These are phyloP conservation scores for Paecilomyces niveus DNA, from an alignment of 2,329 filamentous ascomycete species.

Conservation along the genomic window DNA sequence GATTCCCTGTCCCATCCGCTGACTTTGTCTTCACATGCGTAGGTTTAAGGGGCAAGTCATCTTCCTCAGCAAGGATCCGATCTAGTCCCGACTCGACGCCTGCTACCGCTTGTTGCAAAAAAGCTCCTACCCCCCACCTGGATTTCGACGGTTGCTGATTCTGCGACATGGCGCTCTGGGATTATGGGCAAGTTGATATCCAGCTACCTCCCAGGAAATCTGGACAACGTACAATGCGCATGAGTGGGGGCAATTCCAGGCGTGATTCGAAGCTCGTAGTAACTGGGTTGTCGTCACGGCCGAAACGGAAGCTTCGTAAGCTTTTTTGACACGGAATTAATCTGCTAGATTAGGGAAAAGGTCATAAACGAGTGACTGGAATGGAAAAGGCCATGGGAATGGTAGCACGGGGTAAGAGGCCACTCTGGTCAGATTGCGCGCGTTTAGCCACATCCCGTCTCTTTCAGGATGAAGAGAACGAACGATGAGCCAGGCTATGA, in stretches of 20 bases:
- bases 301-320: not conserved
- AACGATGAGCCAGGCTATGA: not conserved
- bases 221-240: slow-evolving; percentile 1
- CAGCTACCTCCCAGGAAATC: slow-evolving; percentile 11
- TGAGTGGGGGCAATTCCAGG: not conserved
- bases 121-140: slow-evolving; percentile 61
- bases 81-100: slow-evolving; percentile 91
- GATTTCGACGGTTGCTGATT: slow-evolving; percentile 41
- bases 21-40: slow-evolving; percentile 22
- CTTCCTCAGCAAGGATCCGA: slow-evolving; percentile 78
- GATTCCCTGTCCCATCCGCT: slow-evolving; percentile 26
- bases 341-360: not conserved
- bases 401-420: not conserved
- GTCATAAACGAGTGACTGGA: not conserved
- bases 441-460: not conserved
- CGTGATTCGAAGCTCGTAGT: not conserved
- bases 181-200: slow-evolving; percentile 5
- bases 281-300: not conserved
- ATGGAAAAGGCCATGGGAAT: not conserved
- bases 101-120: slow-evolving; percentile 84
- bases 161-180: slow-evolving; percentile 22
- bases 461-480: not conserved
- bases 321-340: not conserved
- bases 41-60: slow-evolving; percentile 37
- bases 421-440: not conserved